A percentile compares a stretch with the other conserved stretches of the same genome.
These are phyloP conservation scores for Alternaria dauci DNA, from an alignment of 2,329 filamentous ascomycete genomes.

Conservation along the genomic window DNA sequence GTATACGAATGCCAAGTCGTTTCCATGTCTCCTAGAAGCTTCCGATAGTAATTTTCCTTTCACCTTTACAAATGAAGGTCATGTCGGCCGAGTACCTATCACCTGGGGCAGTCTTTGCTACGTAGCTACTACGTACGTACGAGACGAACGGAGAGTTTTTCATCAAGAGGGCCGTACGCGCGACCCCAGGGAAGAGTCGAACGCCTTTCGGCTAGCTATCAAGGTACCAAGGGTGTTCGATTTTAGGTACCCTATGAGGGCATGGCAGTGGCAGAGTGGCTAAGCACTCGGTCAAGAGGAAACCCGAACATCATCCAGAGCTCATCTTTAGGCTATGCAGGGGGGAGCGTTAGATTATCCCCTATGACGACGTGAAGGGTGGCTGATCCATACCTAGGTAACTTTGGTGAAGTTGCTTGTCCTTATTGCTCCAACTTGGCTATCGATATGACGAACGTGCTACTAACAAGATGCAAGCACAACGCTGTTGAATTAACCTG, in stretches of 20 bases:
- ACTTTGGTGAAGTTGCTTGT: not conserved
- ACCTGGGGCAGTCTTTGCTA: not conserved
- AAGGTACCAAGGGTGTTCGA: too few relatives aligned
- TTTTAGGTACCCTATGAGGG: too few relatives aligned
- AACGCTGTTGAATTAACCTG: too few relatives aligned
- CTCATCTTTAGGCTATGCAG: too few relatives aligned
- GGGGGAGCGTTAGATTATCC: too few relatives aligned
- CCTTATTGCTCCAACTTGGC: not conserved
- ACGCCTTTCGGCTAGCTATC: too few relatives aligned
- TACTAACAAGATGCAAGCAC: too few relatives aligned
- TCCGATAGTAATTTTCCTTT: not conserved
- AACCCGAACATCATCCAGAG: too few relatives aligned
- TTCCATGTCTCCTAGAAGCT: not conserved
- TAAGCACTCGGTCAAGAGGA: not conserved
- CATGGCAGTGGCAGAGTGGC: not conserved
- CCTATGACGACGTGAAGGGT: too few relatives aligned
- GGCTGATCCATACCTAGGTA: not conserved
- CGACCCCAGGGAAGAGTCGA: too few relatives aligned
- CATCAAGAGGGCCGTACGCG: not conserved
- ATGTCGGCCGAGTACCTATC: not conserved
- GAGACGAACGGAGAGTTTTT: not conserved
- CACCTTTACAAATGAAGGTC: not conserved
- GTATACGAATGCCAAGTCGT: slow-evolving; percentile 3
- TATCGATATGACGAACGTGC: not conserved
- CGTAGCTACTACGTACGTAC: slow-evolving; percentile 3